phyloP scores from a whole-genome alignment of 257 asterid species.

The Solanum clarkiae region DNA sequence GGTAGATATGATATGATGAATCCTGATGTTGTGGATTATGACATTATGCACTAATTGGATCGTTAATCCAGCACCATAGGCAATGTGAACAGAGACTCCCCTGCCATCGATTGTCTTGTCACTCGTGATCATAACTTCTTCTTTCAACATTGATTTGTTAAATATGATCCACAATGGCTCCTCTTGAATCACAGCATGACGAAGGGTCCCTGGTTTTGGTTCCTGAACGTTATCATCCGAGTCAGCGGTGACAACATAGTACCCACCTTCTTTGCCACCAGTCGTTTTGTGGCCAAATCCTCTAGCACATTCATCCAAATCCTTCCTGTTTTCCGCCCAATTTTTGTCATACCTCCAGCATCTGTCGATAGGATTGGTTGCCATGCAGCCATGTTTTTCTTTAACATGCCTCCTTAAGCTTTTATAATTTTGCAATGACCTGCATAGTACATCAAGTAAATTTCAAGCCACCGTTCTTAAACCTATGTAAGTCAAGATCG shows the following conservation, averaged over 20 bases:
- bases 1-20: conserved; percentile 26
- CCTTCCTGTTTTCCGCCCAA: background rate
- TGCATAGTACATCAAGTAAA: background rate
- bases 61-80: conserved; percentile 44
- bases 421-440: conserved; percentile 11
- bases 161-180: conserved; percentile 4
- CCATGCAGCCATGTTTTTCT: background rate
- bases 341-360: background rate
- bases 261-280: conserved; percentile 27
- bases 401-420: background rate
- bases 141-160: conserved; percentile 23
- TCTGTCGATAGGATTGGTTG: background rate
- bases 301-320: background rate
- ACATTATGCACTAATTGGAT: conserved; percentile 38
- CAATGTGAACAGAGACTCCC: conserved; percentile 37
- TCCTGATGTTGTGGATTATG: conserved; percentile 36
- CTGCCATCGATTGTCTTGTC: conserved; percentile 53
- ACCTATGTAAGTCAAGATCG: background rate
- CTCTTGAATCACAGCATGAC: conserved; percentile 44
- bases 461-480: background rate
- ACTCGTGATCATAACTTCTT: conserved; percentile 36
- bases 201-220: conserved; percentile 41
- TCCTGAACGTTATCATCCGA: conserved; percentile 22
- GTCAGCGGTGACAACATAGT: conserved; percentile 31
- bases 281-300: background rate